Percentiles rank a stretch among this genome's conserved stretches.
Evolutionary conservation across 2,329 filamentous ascomycete species (phyloP).

Genomic region (Penicillium sp.): DNA sequence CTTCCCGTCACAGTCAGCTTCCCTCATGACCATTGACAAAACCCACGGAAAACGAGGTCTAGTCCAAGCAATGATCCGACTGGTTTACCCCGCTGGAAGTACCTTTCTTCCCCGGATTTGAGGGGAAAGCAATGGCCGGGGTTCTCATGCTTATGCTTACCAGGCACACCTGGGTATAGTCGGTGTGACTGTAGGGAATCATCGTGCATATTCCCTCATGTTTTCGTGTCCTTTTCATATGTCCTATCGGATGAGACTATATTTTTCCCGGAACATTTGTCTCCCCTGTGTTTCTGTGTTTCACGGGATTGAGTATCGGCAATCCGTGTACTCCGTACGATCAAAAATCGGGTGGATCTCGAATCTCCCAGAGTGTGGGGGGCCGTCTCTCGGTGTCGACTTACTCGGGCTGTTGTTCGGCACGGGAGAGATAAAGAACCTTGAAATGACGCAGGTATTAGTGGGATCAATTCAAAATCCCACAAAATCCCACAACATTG

Average conservation of each 20-base stretch:
- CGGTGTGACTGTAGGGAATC: background rate
- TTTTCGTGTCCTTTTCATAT: background rate
- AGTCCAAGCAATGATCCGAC: background rate
- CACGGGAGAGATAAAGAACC: background rate
- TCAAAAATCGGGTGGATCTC: background rate
- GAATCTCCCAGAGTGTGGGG: constrained; percentile 1
- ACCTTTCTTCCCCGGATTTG: constrained; percentile 1
- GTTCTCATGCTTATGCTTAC: background rate
- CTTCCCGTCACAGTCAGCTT: constrained; percentile 4
- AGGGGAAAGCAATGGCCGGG: background rate
- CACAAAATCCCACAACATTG: background rate
- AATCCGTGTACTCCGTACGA: background rate
- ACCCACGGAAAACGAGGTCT: background rate
- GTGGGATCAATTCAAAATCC: background rate
- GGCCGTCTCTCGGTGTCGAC: background rate
- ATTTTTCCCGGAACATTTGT: background rate
- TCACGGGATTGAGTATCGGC: background rate
- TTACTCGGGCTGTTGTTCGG: background rate
- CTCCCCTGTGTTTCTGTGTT: background rate
- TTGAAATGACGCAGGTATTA: background rate
- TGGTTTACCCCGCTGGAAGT: background rate
- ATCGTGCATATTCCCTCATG: background rate
- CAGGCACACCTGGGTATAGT: background rate
- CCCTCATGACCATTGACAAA: background rate
- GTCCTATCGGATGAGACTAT: background rate